Base-by-base conservation (phyloP, 2,329 filamentous ascomycete species). In the Raffaelea ambrosiae region DNA sequence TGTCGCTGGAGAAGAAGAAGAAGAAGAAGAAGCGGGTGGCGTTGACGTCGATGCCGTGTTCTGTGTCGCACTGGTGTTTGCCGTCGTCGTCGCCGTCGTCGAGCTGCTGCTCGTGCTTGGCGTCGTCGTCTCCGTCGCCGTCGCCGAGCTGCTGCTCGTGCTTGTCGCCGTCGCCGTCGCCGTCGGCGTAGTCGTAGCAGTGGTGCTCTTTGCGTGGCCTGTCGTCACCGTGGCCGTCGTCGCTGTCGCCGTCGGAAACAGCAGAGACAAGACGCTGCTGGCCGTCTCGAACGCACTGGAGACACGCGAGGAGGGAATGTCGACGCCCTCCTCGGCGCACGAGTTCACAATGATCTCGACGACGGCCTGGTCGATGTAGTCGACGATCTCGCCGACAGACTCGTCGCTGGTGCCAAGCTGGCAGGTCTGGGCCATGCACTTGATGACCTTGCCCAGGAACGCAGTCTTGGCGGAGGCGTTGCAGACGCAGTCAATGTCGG, bases 381-480 rank as follows among this genome's bases (percentile, higher is more conserved):
- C n/a, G 10, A 50, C 40, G 3, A 39, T 43, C 10, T 19, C 36
- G 21, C 5, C 22, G 10, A 22, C 44, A 7, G 26, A 5, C 18
- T 42, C 5, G 26, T 23, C 10, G 36, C 9, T n/a, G 35, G 35
- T 45, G 36, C 43, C 39, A 18, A 52, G 29, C 35, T 51, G 22
- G 21, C 54, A 56, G 47, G 47, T 35, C 19, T 44, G 19, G 13
- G 46, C 49, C n/a, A 56, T 33, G 41, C 55, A 57, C 5, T 11
- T 10, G 11, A 56, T 49, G 9, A 50, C 47, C 11, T 35, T 23
- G 40, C 46, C 51, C 11, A 57, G 51, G n/a, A 57, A 52, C n/a
- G 13, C 11, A 1, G 35, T 31, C 4, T 22, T 29, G 2, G 19
- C 33, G 8, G 50, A 19, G 3, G 35, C 51, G 8, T 36, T 14